Evolutionary conservation across 2,329 filamentous ascomycete species (phyloP).

Genomic region (Thelonectria rubi): DNA sequence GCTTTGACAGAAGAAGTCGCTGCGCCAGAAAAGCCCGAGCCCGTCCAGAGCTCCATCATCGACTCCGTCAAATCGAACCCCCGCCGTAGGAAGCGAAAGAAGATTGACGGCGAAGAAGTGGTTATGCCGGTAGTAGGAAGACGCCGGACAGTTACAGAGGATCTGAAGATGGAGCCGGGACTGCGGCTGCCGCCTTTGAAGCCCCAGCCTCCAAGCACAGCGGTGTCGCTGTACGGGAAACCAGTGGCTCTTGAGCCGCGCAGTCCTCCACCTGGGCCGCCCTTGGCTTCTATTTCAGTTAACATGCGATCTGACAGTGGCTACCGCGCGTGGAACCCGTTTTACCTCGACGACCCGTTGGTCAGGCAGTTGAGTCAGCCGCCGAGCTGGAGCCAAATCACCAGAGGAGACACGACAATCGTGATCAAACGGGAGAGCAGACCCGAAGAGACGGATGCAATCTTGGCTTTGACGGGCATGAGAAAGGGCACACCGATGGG

Average conservation of each 20-base stretch:
- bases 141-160: constrained; percentile 24
- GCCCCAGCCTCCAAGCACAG: constrained; percentile 33
- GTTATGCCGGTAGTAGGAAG: constrained; percentile 36
- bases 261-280: constrained; percentile 39
- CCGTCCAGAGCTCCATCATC: constrained; percentile 54
- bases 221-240: constrained; percentile 31
- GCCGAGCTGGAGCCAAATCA: constrained; percentile 24
- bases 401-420: constrained; percentile 18
- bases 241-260: constrained; percentile 45
- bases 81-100: constrained; percentile 58
- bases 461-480: constrained; percentile 37
- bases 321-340: constrained; percentile 33
- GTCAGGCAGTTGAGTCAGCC: constrained; percentile 34
- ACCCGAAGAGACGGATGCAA: constrained; percentile 37
- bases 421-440: constrained; percentile 28
- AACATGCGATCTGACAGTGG: constrained; percentile 40
- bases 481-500: constrained; percentile 30
- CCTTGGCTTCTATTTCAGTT: constrained; percentile 44
- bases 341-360: constrained; percentile 38
- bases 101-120: constrained; percentile 52
- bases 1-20: neutral
- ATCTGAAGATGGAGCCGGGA: constrained; percentile 25
- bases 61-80: constrained; percentile 60
- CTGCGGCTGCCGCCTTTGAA: constrained; percentile 45
- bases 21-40: constrained; percentile 23